A percentile compares a stretch with the other conserved stretches of the same genome.
Evolutionary conservation across 78 protist genomes (phyloP).

Genomic region (Dictyostelium firmibasis): DNA sequence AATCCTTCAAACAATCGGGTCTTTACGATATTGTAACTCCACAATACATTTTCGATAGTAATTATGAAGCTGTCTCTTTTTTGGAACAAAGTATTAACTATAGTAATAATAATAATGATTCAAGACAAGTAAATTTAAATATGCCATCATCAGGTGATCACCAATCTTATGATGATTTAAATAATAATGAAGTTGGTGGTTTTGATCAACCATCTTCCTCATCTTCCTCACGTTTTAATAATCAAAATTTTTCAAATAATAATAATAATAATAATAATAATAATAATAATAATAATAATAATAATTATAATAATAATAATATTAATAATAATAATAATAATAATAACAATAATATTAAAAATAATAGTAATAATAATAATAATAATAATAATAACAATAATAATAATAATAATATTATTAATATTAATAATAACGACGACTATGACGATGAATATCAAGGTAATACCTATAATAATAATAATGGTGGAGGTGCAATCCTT

Average conservation of each 20-base stretch:
- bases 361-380: not conserved
- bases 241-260: not conserved
- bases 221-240: not conserved
- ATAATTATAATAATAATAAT: not conserved
- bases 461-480: not conserved
- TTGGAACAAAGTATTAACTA: conserved; percentile 12
- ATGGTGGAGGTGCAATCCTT: conserved; percentile 42
- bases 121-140: not conserved
- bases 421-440: no score
- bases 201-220: not conserved
- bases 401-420: not conserved
- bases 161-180: not conserved
- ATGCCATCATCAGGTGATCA: not conserved
- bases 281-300: not conserved
- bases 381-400: not conserved
- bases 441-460: not conserved
- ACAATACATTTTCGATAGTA: conserved; percentile 51
- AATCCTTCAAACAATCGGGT: conserved; percentile 69
- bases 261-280: not conserved
- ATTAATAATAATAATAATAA: not conserved
- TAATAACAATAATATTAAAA: not conserved
- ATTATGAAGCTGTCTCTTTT: conserved; percentile 68
- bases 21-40: conserved; percentile 66
- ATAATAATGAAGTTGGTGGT: conserved; percentile 27
- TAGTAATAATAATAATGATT: not conserved